Base-by-base conservation (phyloP, 2,329 filamentous ascomycete genomes). In the Fusarium penzigii region DNA sequence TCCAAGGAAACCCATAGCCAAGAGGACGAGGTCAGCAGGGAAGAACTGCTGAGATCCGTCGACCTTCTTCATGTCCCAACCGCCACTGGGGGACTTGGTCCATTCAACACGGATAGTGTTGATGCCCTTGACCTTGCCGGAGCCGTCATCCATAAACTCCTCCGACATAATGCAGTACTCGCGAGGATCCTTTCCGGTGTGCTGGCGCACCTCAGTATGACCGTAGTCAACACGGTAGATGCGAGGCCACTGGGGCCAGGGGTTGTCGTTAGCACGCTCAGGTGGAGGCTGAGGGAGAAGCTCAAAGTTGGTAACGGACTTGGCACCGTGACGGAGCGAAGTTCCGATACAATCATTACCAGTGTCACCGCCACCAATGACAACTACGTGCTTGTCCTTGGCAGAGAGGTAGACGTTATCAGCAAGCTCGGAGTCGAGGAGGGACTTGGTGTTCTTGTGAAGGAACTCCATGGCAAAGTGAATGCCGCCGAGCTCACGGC, bases 91-190 rank as follows among this genome's bases (percentile, higher is more conserved):
- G 48, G 86, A 90, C 80, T 92, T 94, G 64, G 91, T 94, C 93
- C 93, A 97, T 72, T 97, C 92, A 41, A 97, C 92, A 49, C 93
- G 91, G 53, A 94, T 85, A 41, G 92, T 96, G 76, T 94, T 96
- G 81, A 97, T 96, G 58, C 93, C 93, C 80, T 92, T 95, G 68
- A 97, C 91, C 60, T 88, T 87, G 70, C 92, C 92, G 45, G 75
- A 84, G 56, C 91, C 92, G 65, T 96, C 91, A 61, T 92, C 90
- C 55, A 95, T 90, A 64, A 97, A 97, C 66, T 96, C 90, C 78
- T 95, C 93, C 16, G 92, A 96, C 91, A 97, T 96, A 76, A 97
- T 92, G 78, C 92, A 97, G 81, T 89, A 97, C 77, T 97, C 93
- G 65, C 93, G 91, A 52, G 93, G 93, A 67, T 97, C 93, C 71